Evolutionary conservation across 495 filamentous ascomycete species (phyloP).

Genomic region (Tuber brumale): DNA sequence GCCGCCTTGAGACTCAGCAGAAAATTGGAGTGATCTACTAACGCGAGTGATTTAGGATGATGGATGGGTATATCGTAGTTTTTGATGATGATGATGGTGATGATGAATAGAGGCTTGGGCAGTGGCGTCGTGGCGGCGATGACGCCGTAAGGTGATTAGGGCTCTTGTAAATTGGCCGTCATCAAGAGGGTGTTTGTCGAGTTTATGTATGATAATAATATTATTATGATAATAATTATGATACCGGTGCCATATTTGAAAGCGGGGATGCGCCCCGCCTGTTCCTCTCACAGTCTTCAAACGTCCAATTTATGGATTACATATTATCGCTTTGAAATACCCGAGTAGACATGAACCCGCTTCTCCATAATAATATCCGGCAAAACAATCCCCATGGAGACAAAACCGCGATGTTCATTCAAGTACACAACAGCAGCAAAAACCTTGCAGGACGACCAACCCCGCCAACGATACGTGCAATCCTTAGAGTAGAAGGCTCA

Average conservation of each 20-base stretch:
- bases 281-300: background rate
- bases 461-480: background rate
- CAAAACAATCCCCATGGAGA: background rate
- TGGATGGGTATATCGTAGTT: conserved; percentile 33
- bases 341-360: background rate
- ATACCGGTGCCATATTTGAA: background rate
- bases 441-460: background rate
- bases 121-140: background rate
- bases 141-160: background rate
- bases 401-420: background rate
- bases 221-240: too few species aligned
- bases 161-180: background rate
- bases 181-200: background rate
- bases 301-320: background rate
- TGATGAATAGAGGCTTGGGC: background rate
- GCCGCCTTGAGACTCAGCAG: background rate
- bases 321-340: background rate
- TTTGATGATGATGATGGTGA: conserved; percentile 12
- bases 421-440: background rate
- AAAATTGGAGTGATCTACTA: background rate
- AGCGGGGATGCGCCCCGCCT: background rate
- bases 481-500: background rate
- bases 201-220: background rate
- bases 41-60: conserved; percentile 22
- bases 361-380: background rate